Percentiles rank a stretch among this genome's conserved stretches.
Evolutionary conservation across 345 rosid species (phyloP).

Genomic region (Aquilaria malaccensis): DNA sequence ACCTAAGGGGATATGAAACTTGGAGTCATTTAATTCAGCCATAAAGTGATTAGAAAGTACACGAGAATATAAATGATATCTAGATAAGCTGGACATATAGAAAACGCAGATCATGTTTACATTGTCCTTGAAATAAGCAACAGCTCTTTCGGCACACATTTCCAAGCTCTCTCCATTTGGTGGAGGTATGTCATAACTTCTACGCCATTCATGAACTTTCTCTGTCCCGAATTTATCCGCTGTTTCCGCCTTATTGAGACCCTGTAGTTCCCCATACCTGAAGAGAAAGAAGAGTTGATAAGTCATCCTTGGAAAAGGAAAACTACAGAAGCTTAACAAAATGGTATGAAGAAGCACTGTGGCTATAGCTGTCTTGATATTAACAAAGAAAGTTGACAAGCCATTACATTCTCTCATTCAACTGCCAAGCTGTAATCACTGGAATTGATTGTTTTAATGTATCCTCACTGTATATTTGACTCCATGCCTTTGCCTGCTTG

Average conservation of each 20-base stretch:
- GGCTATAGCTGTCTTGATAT: background rate
- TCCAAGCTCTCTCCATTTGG: conserved; percentile 98
- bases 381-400: background rate
- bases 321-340: background rate
- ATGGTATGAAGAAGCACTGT: conserved; percentile 1
- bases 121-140: conserved; percentile 51
- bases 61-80: too few species aligned
- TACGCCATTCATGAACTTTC: conserved; percentile 94
- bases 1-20: too few species aligned
- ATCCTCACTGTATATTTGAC: conserved; percentile 84
- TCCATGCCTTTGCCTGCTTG: conserved; percentile 80
- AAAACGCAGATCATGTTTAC: conserved; percentile 15
- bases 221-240: conserved; percentile 91
- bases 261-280: conserved; percentile 97
- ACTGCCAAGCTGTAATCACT: conserved; percentile 85
- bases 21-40: too few species aligned
- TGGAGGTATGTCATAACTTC: conserved; percentile 93
- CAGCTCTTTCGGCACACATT: conserved; percentile 98
- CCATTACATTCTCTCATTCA: conserved; percentile 92
- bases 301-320: background rate
- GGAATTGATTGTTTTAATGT: conserved; percentile 77
- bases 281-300: conserved; percentile 7
- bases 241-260: conserved; percentile 94
- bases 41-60: too few species aligned
- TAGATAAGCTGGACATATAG: too few species aligned